Conservation (phyloP, 371 early-diverging fungal genomes). For the Mortierella sp. region DNA sequence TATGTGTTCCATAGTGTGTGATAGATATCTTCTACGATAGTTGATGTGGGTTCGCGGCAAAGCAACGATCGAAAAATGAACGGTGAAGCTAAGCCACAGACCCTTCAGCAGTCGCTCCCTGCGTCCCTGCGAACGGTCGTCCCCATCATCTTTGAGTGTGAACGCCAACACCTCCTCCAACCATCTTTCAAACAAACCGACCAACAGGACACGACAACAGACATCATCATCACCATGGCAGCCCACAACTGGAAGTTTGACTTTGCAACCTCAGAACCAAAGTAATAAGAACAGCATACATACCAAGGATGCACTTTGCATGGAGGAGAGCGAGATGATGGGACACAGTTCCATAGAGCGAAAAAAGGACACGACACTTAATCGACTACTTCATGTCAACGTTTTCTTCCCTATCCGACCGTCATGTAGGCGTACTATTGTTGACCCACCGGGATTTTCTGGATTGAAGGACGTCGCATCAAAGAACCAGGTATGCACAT, state of each 20-base stretch:
- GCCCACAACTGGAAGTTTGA: constrained; percentile 44
- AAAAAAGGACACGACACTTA: neutral
- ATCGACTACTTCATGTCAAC: neutral
- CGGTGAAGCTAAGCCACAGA: neutral
- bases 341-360: neutral
- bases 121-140: neutral
- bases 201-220: constrained; percentile 1
- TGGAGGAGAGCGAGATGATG: neutral
- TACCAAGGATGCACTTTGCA: neutral
- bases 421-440: constrained; percentile 25
- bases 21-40: no score
- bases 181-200: neutral
- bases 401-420: neutral
- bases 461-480: constrained; percentile 41
- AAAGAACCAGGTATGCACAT: constrained; percentile 38
- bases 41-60: no score
- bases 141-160: neutral
- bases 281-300: constrained; percentile 20
- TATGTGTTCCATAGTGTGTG: no score
- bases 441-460: constrained; percentile 54
- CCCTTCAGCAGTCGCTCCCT: neutral
- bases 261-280: constrained; percentile 36
- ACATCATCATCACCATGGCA: constrained; percentile 12
- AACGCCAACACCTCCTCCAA: neutral
- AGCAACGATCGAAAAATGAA: no score